Evolutionary conservation across 495 filamentous ascomycete genomes (phyloP).

Genomic region (Penicillium psychrofluorescens): DNA sequence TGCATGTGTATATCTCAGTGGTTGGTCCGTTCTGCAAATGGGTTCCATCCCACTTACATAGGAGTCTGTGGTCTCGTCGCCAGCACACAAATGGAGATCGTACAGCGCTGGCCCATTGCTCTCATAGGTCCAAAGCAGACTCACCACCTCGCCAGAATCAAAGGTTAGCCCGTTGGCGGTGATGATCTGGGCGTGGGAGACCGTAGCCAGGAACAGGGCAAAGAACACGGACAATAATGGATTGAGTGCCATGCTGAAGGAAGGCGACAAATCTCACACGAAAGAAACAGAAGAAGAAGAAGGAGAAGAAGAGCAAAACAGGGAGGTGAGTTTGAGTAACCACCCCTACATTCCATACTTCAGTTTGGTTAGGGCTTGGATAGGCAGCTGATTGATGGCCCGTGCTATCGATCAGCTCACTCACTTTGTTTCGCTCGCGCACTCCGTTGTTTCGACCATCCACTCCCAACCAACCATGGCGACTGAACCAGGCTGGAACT

Average conservation of each 20-base stretch:
- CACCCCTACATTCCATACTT: slow-evolving; percentile 8
- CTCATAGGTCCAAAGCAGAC: slow-evolving; percentile 17
- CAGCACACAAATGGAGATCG: slow-evolving; percentile 56
- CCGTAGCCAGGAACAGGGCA: slow-evolving; percentile 28
- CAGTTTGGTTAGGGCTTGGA: too few relatives aligned
- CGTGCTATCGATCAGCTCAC: slow-evolving; percentile 12
- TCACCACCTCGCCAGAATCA: slow-evolving; percentile 41
- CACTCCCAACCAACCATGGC: slow-evolving; percentile 16
- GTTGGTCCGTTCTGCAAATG: neutral
- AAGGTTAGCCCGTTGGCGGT: slow-evolving; percentile 45
- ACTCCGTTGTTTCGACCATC: neutral
- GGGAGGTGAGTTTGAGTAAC: slow-evolving; percentile 1
- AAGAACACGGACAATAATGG: slow-evolving; percentile 32
- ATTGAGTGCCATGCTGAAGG: slow-evolving; percentile 27
- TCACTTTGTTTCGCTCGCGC: neutral
- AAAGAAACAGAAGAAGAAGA: neutral
- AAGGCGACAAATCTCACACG: too few relatives aligned
- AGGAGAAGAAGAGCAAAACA: slow-evolving; percentile 2
- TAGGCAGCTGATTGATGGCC: slow-evolving; percentile 3
- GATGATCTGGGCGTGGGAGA: slow-evolving; percentile 45
- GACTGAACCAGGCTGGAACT: slow-evolving; percentile 26
- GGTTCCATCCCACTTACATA: slow-evolving; percentile 24
- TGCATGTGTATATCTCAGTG: slow-evolving; percentile 5
- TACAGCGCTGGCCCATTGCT: slow-evolving; percentile 43
- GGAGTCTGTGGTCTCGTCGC: slow-evolving; percentile 45